Conservation (phyloP, 495 filamentous ascomycete species). For the Pyrenula aspistea region DNA sequence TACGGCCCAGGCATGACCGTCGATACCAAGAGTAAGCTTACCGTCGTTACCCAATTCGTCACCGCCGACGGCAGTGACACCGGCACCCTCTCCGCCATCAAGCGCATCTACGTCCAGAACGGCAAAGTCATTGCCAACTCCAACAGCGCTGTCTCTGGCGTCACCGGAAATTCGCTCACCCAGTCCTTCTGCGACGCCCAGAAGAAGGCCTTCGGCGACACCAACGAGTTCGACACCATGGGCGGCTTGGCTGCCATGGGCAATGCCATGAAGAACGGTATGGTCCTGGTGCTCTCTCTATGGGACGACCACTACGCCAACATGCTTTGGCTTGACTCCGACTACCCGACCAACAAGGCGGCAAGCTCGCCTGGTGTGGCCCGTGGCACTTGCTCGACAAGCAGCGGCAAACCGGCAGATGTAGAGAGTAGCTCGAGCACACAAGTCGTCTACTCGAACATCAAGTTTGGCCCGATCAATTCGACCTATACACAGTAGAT, state of each 20-base stretch:
- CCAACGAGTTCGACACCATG: conserved; percentile 40
- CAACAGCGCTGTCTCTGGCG: conserved; percentile 34
- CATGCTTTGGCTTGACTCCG: conserved; percentile 81
- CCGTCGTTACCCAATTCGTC: conserved; percentile 62
- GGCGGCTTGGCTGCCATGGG: conserved; percentile 52
- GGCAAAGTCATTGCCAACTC: conserved; percentile 51
- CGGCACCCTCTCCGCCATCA: conserved; percentile 49
- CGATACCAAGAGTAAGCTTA: conserved; percentile 52
- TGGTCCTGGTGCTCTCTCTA: conserved; percentile 66
- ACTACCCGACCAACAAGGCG: conserved; percentile 48
- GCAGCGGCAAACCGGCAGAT: conserved; percentile 45
- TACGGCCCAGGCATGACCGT: conserved; percentile 48
- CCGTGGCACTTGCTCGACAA: conserved; percentile 55
- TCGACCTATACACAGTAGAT: conserved; percentile 41
- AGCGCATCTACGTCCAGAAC: conserved; percentile 61
- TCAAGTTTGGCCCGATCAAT: conserved; percentile 54
- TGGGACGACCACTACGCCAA: conserved; percentile 68
- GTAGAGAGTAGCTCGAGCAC: conserved; percentile 46
- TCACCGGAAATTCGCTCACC: conserved; percentile 46
- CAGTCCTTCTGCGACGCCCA: conserved; percentile 46
- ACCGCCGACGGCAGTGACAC: conserved; percentile 40
- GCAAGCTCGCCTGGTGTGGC: conserved; percentile 48
- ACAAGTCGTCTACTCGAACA: conserved; percentile 54
- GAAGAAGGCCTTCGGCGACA: conserved; percentile 50
- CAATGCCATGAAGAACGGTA: conserved; percentile 37